Conservation (phyloP, 1,284 basidiomycete species). For the Ceratobasidium sp. region DNA sequence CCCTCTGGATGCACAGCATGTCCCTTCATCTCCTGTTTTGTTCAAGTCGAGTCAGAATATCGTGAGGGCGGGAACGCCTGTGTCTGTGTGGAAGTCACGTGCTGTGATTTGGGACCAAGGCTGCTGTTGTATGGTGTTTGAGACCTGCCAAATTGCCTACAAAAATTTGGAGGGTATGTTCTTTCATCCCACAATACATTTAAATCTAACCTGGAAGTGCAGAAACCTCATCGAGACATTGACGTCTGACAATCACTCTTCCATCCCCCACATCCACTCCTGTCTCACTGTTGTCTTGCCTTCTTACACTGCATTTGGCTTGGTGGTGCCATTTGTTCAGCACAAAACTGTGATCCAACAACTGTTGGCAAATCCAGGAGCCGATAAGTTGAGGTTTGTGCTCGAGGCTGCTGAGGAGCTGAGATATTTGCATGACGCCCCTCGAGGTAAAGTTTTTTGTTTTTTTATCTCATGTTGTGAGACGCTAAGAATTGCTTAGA, state of each 20-base stretch:
- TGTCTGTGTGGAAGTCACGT: slow-evolving; percentile 2
- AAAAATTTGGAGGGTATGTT: slow-evolving; percentile 25
- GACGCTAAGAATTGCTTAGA: background rate
- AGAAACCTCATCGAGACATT: slow-evolving; percentile 20
- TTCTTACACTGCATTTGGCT: slow-evolving; percentile 20
- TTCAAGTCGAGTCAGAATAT: too few species aligned
- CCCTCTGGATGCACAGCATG: too few species aligned
- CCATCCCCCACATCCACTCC: slow-evolving; percentile 28
- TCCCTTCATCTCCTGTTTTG: too few species aligned
- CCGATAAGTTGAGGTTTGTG: slow-evolving; percentile 28
- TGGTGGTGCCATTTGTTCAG: slow-evolving; percentile 23
- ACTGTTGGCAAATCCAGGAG: slow-evolving; percentile 6
- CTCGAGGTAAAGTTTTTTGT: slow-evolving; percentile 9
- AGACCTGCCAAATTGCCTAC: slow-evolving; percentile 23
- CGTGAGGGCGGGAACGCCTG: too few species aligned
- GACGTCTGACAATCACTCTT: slow-evolving; percentile 38
- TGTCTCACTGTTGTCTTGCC: slow-evolving; percentile 26
- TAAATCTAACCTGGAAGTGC: background rate
- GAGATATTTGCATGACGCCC: slow-evolving; percentile 39
- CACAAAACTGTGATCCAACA: slow-evolving; percentile 23
- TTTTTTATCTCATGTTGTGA: background rate
- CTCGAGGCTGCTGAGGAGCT: slow-evolving; percentile 33
- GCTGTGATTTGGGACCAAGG: slow-evolving; percentile 10
- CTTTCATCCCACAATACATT: background rate
- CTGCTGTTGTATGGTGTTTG: slow-evolving; percentile 24